Base-by-base conservation (phyloP, 1,139 yeast species). In the Scheffersomyces quercinus region DNA sequence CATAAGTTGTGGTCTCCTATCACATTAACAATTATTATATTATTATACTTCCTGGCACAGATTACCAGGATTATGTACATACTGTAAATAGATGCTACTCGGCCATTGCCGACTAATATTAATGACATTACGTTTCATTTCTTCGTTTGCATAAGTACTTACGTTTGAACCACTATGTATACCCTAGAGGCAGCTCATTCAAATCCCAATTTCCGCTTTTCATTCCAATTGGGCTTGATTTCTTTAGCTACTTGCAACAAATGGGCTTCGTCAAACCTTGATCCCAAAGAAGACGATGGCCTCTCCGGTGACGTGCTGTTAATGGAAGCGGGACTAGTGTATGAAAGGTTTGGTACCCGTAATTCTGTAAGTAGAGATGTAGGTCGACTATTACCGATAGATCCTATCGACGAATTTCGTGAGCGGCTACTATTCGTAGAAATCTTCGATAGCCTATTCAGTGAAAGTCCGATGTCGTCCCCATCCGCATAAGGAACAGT, bases 291-390 rank as follows among this genome's bases (percentile, higher is more conserved):
- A 2, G 71, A 64, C 5, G 53, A 44, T 1, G 73, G 73, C 40
- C 72, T 50, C 29, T 67, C 73, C 2, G 73, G 71, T 1, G 73
- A 66, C 6, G 72, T 60, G 65, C 58, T 28, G 40, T 30, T n/a
- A 32, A 42, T 28, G 42, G 44, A 11, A 39, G 41, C 44, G n/a
- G 56, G 53, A 28, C 49, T 49, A 3, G 38, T 7, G 15, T 35
- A 13, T 7, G 48, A 34, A 10, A 39, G 35, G 3, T 26, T 20
- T 10, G 33, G 11, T 2, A 28, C 31, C 12, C 38, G 31, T 7
- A 35, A 24, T 12, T 31, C 26, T 29, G 26, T 30, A 3, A 31
- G 24, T 10, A n/a, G 15, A 14, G 35, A 31, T 6, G 26, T 20
- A 20, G 26, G 26, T 20, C 26, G 26, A 20, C 26, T 20, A 20